These are phyloP conservation scores for Coniochaeta ligniaria DNA, from an alignment of 2,329 filamentous ascomycete genomes.

Conservation along the genomic window DNA sequence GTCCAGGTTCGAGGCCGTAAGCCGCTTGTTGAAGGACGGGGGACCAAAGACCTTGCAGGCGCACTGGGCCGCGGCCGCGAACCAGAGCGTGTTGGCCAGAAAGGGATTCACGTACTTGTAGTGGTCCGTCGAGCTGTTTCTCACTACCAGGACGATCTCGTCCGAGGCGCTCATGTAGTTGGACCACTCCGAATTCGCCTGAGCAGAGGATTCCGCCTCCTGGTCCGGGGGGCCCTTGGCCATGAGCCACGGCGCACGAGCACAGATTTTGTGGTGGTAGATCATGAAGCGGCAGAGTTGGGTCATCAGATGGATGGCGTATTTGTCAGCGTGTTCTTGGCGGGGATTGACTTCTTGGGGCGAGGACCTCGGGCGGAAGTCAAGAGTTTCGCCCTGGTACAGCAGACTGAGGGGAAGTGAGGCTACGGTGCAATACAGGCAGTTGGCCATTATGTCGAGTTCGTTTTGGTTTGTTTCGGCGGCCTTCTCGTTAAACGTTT, in stretches of 20 bases:
- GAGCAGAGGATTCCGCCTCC: not conserved
- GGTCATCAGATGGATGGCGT: slow-evolving; percentile 24
- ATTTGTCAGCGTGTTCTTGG: slow-evolving; percentile 20
- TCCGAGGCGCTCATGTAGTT: slow-evolving; percentile 23
- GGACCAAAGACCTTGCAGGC: slow-evolving; percentile 10
- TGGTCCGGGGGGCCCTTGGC: not conserved
- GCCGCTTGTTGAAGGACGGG: slow-evolving; percentile 5
- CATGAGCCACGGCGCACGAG: slow-evolving; percentile 8
- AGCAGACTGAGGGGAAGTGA: slow-evolving; percentile 19
- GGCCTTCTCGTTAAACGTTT: slow-evolving; percentile 4
- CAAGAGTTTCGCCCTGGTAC: slow-evolving; percentile 22
- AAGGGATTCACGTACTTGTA: slow-evolving; percentile 23
- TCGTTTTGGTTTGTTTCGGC: slow-evolving; percentile 13
- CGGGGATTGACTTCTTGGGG: slow-evolving; percentile 8
- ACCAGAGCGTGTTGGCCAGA: slow-evolving; percentile 23
- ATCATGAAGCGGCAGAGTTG: slow-evolving; percentile 26
- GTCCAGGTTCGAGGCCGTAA: slow-evolving; percentile 7
- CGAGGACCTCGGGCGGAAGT: slow-evolving; percentile 12
- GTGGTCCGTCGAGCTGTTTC: slow-evolving; percentile 17
- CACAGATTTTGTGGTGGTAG: slow-evolving; percentile 20
- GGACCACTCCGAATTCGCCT: slow-evolving; percentile 9
- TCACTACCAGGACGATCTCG: slow-evolving; percentile 19
- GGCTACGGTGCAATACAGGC: slow-evolving; percentile 20
- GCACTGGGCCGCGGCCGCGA: slow-evolving; percentile 20
- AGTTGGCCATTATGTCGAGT: slow-evolving; percentile 21